Conservation (phyloP, 2,329 filamentous ascomycete genomes). For the Ambrosiella cleistominuta region DNA sequence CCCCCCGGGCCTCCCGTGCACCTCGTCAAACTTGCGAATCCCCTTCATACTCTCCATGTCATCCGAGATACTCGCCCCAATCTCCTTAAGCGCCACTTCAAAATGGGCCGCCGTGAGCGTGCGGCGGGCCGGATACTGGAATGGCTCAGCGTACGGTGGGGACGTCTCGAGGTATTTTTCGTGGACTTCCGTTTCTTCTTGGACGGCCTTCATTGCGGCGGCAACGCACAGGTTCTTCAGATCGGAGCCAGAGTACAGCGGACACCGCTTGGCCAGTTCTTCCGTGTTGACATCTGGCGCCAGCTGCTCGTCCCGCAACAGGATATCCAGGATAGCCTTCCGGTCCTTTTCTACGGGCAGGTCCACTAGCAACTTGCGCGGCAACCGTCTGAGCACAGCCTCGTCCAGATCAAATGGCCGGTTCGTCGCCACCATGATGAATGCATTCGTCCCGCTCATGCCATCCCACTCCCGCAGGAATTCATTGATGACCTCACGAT, state of each 20-base stretch:
- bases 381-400: slow-evolving; percentile 60
- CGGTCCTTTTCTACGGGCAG: slow-evolving; percentile 50
- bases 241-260: slow-evolving; percentile 67
- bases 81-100: slow-evolving; percentile 68
- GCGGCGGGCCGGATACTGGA: slow-evolving; percentile 16
- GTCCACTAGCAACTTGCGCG: slow-evolving; percentile 55
- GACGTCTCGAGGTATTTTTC: slow-evolving; percentile 19
- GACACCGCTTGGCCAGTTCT: slow-evolving; percentile 46
- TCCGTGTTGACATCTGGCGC: slow-evolving; percentile 43
- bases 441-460: slow-evolving; percentile 62
- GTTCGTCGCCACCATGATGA: slow-evolving; percentile 97
- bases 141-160: not conserved
- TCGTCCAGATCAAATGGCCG: slow-evolving; percentile 88
- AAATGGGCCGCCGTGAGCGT: slow-evolving; percentile 54
- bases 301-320: slow-evolving; percentile 50
- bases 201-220: slow-evolving; percentile 60
- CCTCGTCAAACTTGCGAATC: slow-evolving; percentile 89
- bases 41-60: slow-evolving; percentile 76
- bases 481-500: slow-evolving; percentile 88
- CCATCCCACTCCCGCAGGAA: slow-evolving; percentile 96
- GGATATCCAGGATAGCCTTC: slow-evolving; percentile 50
- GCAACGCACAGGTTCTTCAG: slow-evolving; percentile 70
- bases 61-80: slow-evolving; percentile 80
- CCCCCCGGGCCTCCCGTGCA: slow-evolving; percentile 48
- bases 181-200: slow-evolving; percentile 45